Percentiles rank a stretch among this genome's conserved stretches.
Conservation (phyloP, 2,329 filamentous ascomycete species). For the Colletotrichum chrysophilum region DNA sequence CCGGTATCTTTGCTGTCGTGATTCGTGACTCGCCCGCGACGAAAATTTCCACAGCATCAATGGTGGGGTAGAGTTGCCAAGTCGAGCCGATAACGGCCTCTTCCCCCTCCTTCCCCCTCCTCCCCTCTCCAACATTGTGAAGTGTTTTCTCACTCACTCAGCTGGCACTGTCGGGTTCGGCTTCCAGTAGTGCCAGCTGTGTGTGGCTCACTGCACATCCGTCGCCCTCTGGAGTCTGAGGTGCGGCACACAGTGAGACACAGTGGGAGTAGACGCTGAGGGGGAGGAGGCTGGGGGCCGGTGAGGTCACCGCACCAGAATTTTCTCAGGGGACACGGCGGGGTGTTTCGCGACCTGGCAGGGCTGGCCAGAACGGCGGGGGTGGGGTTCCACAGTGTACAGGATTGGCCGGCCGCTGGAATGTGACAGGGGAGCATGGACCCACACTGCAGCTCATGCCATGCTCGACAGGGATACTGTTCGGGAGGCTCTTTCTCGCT, state of each 20-base stretch:
- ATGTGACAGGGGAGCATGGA: constrained; percentile 9
- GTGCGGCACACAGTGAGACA: neutral
- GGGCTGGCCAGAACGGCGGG: constrained; percentile 23
- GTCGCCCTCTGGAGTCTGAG: neutral
- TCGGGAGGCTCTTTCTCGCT: constrained; percentile 27
- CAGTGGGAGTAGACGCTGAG: neutral
- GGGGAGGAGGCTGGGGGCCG: neutral
- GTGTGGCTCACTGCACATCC: neutral
- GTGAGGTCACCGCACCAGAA: constrained; percentile 14
- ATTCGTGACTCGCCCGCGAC: constrained; percentile 14
- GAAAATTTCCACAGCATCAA: constrained; percentile 3
- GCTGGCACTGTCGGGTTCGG: neutral
- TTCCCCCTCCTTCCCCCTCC: neutral
- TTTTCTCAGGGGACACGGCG: constrained; percentile 12
- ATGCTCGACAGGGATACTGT: constrained; percentile 23
- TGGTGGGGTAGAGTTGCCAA: constrained; percentile 10
- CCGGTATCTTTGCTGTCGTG: neutral
- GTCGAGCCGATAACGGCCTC: constrained; percentile 12
- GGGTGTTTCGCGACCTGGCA: constrained; percentile 17
- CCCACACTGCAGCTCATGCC: constrained; percentile 19
- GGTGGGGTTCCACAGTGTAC: neutral
- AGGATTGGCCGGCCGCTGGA: neutral
- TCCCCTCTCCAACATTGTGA: neutral
- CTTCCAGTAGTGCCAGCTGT: neutral
- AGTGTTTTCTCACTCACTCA: neutral